phyloP scores from a whole-genome alignment of 345 rosid species.

The Passiflora organensis region DNA sequence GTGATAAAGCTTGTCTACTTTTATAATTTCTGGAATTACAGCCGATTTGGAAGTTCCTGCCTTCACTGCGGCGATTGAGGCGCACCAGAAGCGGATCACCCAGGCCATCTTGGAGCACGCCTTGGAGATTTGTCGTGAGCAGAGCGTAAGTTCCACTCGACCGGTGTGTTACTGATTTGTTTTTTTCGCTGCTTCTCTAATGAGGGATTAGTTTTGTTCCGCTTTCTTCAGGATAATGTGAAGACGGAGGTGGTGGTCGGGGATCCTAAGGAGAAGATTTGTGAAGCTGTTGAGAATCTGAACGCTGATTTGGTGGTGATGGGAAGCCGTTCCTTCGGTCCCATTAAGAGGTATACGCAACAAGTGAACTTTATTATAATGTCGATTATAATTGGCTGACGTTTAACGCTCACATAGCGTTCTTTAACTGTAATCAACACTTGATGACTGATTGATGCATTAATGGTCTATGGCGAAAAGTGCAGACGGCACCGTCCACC shows the following conservation, averaged over 20 bases:
- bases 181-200: neutral
- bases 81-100: conserved; percentile 74
- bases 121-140: conserved; percentile 47
- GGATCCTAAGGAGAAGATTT: conserved; percentile 78
- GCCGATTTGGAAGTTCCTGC: conserved; percentile 85
- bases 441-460: too few relatives aligned
- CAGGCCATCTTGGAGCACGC: conserved; percentile 59
- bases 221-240: conserved; percentile 61
- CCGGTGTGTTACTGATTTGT: too few relatives aligned
- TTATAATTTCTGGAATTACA: conserved; percentile 14
- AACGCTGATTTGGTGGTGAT: conserved; percentile 72
- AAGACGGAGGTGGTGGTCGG: conserved; percentile 71
- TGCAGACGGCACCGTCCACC: too few relatives aligned
- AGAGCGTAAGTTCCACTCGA: conserved; percentile 39
- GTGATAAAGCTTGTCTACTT: conserved; percentile 4
- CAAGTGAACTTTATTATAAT: too few relatives aligned
- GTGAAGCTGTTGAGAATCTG: conserved; percentile 58
- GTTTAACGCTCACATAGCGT: too few relatives aligned
- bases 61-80: conserved; percentile 73
- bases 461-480: too few relatives aligned
- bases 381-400: too few relatives aligned
- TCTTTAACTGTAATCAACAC: too few relatives aligned
- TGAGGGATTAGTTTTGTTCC: neutral
- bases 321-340: conserved; percentile 80
- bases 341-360: conserved; percentile 57